These are phyloP conservation scores for Pseudoturritis turrita DNA, from an alignment of 345 rosid genomes.

Conservation along the genomic window DNA sequence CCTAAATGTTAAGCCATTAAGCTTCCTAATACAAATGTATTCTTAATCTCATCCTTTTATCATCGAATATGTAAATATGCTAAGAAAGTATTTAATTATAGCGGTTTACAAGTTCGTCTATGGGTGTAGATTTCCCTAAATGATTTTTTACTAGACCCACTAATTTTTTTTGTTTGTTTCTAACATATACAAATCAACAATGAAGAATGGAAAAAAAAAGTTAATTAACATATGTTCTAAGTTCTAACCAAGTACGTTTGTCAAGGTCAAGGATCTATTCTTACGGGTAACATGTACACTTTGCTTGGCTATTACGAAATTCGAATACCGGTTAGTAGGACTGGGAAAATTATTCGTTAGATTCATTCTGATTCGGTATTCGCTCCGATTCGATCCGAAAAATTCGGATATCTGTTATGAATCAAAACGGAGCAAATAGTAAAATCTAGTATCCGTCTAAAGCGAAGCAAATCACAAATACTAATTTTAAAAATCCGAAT, in stretches of 20 bases:
- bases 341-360: no score
- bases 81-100: neutral
- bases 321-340: no score
- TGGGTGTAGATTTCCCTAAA: neutral
- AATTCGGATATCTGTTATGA: no score
- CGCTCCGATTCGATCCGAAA: no score
- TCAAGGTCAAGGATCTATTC: neutral
- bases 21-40: neutral
- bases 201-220: neutral
- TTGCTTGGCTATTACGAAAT: no score
- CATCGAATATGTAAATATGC: neutral
- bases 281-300: no score
- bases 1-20: neutral
- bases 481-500: no score
- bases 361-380: no score
- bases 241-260: neutral
- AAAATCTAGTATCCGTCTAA: no score
- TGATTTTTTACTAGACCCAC: neutral
- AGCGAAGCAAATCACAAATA: no score
- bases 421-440: no score
- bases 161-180: no score
- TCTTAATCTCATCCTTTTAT: neutral
- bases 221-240: neutral
- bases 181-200: neutral
- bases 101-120: neutral